phyloP scores from a whole-genome alignment of 176 grass and related monocot genomes.

The Puya raimondii region DNA sequence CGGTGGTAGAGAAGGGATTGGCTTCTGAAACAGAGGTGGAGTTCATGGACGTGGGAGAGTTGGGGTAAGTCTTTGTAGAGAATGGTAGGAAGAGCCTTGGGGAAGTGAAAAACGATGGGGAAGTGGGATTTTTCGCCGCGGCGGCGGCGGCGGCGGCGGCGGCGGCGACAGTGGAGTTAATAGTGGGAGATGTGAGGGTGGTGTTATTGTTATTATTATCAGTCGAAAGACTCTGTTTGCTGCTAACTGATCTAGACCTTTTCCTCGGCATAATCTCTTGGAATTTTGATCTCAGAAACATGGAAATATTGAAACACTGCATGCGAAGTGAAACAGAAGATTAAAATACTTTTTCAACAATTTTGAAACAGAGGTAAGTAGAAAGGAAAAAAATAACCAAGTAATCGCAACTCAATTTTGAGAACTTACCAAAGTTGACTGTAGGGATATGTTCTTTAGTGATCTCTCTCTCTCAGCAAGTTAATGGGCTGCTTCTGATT shows the following conservation, averaged over 20 bases:
- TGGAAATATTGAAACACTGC: background rate
- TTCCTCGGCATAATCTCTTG: slow-evolving; percentile 43
- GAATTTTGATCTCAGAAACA: slow-evolving; percentile 31
- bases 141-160: background rate
- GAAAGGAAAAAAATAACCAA: no score
- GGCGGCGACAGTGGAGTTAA: no score
- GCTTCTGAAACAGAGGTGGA: slow-evolving; percentile 47
- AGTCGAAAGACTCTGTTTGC: slow-evolving; percentile 22
- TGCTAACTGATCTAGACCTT: slow-evolving; percentile 22
- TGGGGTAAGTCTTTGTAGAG: slow-evolving; percentile 13
- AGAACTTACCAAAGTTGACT: no score
- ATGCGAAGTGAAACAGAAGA: background rate
- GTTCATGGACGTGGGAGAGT: slow-evolving; percentile 24
- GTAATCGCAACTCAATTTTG: no score
- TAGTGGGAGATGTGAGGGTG: slow-evolving; percentile 5
- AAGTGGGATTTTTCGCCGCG: background rate
- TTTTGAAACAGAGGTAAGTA: background rate
- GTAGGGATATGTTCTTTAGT: no score
- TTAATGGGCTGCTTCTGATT: no score
- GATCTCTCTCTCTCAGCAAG: no score
- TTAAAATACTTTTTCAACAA: slow-evolving; percentile 14
- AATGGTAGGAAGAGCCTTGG: slow-evolving; percentile 29
- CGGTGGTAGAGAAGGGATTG: slow-evolving; percentile 21
- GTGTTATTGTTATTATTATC: slow-evolving; percentile 11
- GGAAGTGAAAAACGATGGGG: slow-evolving; percentile 8